Evolutionary conservation across 768 basidiomycete species (phyloP), one percentile per base, ranked within the genome.

Genomic region (Boletellus ananiceps): DNA sequence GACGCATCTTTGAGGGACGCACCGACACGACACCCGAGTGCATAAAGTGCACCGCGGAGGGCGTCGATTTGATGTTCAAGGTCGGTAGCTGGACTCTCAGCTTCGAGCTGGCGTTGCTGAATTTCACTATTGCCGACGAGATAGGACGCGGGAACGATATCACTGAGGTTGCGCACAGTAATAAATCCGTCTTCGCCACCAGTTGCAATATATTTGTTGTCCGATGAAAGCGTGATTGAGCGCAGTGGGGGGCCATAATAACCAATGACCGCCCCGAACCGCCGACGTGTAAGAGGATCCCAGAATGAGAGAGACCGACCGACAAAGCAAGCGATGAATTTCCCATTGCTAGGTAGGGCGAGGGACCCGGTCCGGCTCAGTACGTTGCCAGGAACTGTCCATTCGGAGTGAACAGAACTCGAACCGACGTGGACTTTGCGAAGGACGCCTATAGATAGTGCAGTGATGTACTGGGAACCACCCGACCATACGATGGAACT

Each of bases 281-380:
- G 23, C 25, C 47, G 19, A 13, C 23, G 31, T 4, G 46, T 42
- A 27, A 44, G 1, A 29, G 34, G 31, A 36, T 51, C 49, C 56
- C 52, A 57, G 27, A 57, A 1, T 40, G 25, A 35, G 23, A 57
- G n/a, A 5, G 49, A 40, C 9, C 47, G 18, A 4, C 42, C 42
- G 14, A 43, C 42, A 21, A 43, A 33, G 18, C 31, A 43, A 19
- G 36, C 36, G 8, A 37, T 37, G 18, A 18, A 43, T 18, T 21
- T 32, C 18, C 16, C 14, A 5, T 42, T 33, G 32, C 32, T 32
- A 19, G 42, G 21, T 14, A 32, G 13, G 31, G 11, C 32, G 18
- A 43, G 18, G 32, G 42, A 43, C 13, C 31, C 42, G 4, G 42
- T 43, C 27, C 27, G 40, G 16, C 40, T 42, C 40, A 31, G 9